Evolutionary conservation across 768 basidiomycete genomes (phyloP).

Genomic region (Lactifluus subvellereus): DNA sequence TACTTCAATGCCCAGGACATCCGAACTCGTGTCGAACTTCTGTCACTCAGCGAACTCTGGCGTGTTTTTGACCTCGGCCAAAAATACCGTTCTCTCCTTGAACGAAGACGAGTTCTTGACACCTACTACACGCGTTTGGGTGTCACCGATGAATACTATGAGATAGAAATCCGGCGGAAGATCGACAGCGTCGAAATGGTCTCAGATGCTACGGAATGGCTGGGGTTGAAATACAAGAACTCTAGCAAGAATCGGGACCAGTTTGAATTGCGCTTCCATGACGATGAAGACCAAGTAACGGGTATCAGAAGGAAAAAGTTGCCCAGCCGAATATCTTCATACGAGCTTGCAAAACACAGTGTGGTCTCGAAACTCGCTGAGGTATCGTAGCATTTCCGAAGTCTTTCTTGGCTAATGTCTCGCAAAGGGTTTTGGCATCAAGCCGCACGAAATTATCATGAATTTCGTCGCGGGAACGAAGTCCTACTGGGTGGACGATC

Average conservation of each 20-base stretch:
- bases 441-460: conserved; percentile 75
- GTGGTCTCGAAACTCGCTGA: conserved; percentile 72
- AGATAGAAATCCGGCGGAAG: conserved; percentile 56
- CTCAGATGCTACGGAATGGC: conserved; percentile 87
- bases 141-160: conserved; percentile 69
- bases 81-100: conserved; percentile 81
- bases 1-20: conserved; percentile 69
- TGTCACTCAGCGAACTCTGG: conserved; percentile 83
- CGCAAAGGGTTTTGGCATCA: conserved; percentile 74
- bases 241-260: conserved; percentile 50
- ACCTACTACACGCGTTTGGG: conserved; percentile 64
- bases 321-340: conserved; percentile 78
- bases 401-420: conserved; percentile 2
- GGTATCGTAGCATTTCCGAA: conserved; percentile 37
- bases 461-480: conserved; percentile 64
- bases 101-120: conserved; percentile 59
- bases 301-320: conserved; percentile 63
- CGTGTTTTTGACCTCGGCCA: conserved; percentile 83
- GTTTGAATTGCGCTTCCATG: conserved; percentile 61
- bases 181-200: conserved; percentile 83
- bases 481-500: conserved; percentile 72
- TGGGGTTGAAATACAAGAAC: conserved; percentile 77
- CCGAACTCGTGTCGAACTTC: conserved; percentile 58
- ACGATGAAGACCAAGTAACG: conserved; percentile 53
- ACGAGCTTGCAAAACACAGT: conserved; percentile 78